These are phyloP conservation scores for Mycena crocata DNA, from an alignment of 768 basidiomycete species.

Conservation along the genomic window DNA sequence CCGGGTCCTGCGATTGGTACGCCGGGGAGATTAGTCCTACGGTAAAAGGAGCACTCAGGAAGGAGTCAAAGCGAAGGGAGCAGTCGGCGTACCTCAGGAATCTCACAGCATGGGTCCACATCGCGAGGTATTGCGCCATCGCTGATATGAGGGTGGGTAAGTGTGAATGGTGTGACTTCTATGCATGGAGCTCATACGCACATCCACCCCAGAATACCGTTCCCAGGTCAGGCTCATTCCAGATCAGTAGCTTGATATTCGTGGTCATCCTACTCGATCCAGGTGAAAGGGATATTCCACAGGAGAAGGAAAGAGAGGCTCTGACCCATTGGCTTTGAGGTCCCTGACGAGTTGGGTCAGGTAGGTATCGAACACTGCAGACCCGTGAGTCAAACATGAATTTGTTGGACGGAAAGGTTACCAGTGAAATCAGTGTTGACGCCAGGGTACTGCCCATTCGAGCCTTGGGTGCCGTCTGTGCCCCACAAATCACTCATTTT, in stretches of 20 bases:
- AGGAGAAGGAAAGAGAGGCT: too few species aligned
- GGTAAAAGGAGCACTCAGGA: not conserved
- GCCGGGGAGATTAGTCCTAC: constrained; percentile 32
- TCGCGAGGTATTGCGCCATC: constrained; percentile 31
- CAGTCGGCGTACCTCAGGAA: constrained; percentile 34
- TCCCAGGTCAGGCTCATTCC: constrained; percentile 37
- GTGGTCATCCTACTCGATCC: constrained; percentile 28
- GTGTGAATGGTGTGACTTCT: not conserved
- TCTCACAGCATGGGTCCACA: constrained; percentile 31
- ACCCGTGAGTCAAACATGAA: not conserved
- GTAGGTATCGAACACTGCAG: constrained; percentile 34
- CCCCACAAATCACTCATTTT: constrained; percentile 40
- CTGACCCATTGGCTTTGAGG: constrained; percentile 37
- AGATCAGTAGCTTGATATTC: constrained; percentile 35
- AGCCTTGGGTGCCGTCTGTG: constrained; percentile 36
- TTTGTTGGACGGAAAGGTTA: not conserved
- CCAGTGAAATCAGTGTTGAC: constrained; percentile 23
- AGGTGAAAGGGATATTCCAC: not conserved
- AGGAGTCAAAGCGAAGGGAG: not conserved
- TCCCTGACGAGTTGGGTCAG: constrained; percentile 33
- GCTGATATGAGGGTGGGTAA: not conserved
- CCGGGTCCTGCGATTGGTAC: constrained; percentile 33
- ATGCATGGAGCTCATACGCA: constrained; percentile 7
- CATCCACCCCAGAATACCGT: constrained; percentile 31
- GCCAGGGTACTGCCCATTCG: constrained; percentile 33